Percentiles rank a stretch among this genome's conserved stretches.
Conservation (phyloP, 2,329 filamentous ascomycete species). For the Raffaelea ambrosiae region DNA sequence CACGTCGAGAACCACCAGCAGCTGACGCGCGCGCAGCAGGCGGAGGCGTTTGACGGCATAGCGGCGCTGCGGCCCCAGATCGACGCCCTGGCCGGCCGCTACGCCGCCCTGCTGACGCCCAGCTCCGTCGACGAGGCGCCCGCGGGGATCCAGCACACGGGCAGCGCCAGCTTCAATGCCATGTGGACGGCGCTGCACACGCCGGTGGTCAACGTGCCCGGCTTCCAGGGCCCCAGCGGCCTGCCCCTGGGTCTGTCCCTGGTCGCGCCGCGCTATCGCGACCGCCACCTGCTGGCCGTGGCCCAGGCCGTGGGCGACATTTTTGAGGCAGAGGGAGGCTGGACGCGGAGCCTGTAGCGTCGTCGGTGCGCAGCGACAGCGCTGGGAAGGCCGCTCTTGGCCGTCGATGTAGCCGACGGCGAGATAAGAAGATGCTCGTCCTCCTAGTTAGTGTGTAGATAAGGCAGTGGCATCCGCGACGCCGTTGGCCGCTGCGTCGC, state of each 20-base stretch:
- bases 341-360: neutral
- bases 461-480: no score
- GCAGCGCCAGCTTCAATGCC: constrained; percentile 41
- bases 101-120: constrained; percentile 48
- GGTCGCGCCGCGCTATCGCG: constrained; percentile 35
- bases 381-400: no score
- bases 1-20: constrained; percentile 41
- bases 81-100: constrained; percentile 41
- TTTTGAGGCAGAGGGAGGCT: constrained; percentile 3
- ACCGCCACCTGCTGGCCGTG: constrained; percentile 31
- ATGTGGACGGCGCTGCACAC: constrained; percentile 50
- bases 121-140: constrained; percentile 54
- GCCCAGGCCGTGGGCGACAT: constrained; percentile 2
- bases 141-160: constrained; percentile 41
- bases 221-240: constrained; percentile 46
- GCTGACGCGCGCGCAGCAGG: constrained; percentile 35
- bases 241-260: constrained; percentile 53
- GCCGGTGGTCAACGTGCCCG: constrained; percentile 55
- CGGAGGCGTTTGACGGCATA: constrained; percentile 48
- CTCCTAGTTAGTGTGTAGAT: no score
- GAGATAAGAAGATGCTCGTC: no score
- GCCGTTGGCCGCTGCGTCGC: no score
- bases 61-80: constrained; percentile 45
- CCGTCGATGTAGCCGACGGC: no score
- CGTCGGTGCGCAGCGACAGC: no score